phyloP scores from a whole-genome alignment of 768 basidiomycete species.

The Lentinula aciculospora region DNA sequence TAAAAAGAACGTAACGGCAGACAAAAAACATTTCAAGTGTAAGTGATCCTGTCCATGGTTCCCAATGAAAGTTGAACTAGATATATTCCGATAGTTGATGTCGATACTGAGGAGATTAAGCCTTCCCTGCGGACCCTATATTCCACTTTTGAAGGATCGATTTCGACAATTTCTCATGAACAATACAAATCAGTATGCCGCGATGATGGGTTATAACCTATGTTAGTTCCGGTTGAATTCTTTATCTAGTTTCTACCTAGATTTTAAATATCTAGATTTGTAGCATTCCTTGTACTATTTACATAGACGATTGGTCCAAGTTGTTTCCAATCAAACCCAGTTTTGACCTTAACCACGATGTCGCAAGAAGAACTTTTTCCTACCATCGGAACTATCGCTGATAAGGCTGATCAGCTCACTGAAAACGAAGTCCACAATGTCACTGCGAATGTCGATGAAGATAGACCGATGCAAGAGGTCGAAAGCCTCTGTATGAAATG shows the following conservation, averaged over 20 bases:
- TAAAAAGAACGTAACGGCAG: not conserved
- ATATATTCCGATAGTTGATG: not conserved
- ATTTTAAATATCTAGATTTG: too few relatives aligned
- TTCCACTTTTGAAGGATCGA: not conserved
- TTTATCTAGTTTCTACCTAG: too few relatives aligned
- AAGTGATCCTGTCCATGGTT: not conserved
- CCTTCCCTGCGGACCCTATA: not conserved
- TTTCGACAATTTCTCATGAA: not conserved
- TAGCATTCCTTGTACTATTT: too few relatives aligned
- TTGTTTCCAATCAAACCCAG: slow-evolving; percentile 17
- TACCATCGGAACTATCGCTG: slow-evolving; percentile 49
- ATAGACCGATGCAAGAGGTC: slow-evolving; percentile 72
- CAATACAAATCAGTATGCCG: not conserved
- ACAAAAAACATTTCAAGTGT: not conserved
- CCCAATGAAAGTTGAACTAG: not conserved
- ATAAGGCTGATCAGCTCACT: slow-evolving; percentile 12
- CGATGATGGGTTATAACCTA: not conserved
- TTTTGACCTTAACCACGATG: slow-evolving; percentile 18
- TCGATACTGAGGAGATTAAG: not conserved
- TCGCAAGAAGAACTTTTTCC: slow-evolving; percentile 41
- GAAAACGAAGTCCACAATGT: not conserved
- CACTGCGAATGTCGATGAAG: slow-evolving; percentile 31
- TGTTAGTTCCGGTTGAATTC: too few relatives aligned
- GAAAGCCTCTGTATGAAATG: slow-evolving; percentile 95
- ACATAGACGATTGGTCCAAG: too few relatives aligned